Evolutionary conservation across 108 stramenopile genomes (phyloP).

Genomic region (Skeletonema menzelii): DNA sequence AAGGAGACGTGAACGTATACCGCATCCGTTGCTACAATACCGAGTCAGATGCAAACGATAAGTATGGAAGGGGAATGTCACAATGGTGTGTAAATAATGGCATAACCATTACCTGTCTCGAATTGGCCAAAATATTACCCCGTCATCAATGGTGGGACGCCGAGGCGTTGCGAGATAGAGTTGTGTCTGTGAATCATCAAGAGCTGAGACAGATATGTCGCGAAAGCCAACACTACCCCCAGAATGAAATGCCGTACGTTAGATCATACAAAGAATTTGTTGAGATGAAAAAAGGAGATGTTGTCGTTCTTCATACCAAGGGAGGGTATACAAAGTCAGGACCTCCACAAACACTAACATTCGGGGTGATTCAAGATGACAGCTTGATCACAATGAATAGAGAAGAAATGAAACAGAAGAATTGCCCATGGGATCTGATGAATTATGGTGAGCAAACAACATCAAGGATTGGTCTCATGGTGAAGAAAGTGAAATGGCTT

Average conservation of each 20-base stretch:
- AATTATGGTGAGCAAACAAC: background rate
- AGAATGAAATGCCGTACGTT: background rate
- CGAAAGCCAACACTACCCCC: background rate
- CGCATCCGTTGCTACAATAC: too few relatives aligned
- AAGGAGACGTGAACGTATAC: too few relatives aligned
- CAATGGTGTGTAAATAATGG: conserved; percentile 7
- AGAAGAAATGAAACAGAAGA: background rate
- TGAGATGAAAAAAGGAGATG: background rate
- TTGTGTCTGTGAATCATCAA: background rate
- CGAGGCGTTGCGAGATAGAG: background rate
- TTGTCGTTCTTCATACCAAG: background rate
- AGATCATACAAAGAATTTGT: background rate
- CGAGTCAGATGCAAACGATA: too few relatives aligned
- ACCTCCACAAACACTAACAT: conserved; percentile 1
- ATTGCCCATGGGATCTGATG: background rate
- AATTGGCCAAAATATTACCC: background rate
- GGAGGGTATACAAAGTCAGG: background rate
- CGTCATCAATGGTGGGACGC: background rate
- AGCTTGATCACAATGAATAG: background rate
- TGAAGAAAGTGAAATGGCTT: conserved; percentile 10
- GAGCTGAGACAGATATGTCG: background rate
- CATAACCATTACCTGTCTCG: background rate
- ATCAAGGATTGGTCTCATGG: background rate
- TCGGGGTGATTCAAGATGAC: background rate
- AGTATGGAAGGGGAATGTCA: too few relatives aligned